Conservation (phyloP, 495 filamentous ascomycete species). For the Cercophora samala region DNA sequence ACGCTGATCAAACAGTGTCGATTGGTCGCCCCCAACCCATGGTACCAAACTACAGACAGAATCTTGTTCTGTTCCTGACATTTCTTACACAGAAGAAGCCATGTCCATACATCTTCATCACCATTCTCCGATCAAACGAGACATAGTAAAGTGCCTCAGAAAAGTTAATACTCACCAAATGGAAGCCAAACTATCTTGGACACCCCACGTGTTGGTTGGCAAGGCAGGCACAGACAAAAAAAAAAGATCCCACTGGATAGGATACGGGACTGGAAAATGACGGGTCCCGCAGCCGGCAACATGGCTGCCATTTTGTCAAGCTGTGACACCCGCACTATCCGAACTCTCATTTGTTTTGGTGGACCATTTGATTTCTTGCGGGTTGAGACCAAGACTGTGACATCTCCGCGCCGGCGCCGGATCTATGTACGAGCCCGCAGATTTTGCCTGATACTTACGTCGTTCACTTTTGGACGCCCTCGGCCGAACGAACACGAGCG, state of each 20-base stretch:
- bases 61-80: background rate
- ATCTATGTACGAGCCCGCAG: background rate
- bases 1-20: background rate
- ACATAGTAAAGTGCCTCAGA: background rate
- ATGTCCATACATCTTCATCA: background rate
- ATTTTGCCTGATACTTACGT: background rate
- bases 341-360: slow-evolving; percentile 5
- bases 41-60: background rate
- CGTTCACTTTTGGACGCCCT: background rate
- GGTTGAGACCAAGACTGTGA: background rate
- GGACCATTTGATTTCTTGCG: slow-evolving; percentile 9
- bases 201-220: background rate
- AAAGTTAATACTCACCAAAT: background rate
- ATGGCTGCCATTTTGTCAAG: background rate
- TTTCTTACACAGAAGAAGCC: background rate
- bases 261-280: background rate
- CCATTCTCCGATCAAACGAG: background rate
- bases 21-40: background rate
- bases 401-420: background rate
- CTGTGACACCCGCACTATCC: background rate
- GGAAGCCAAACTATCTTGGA: background rate
- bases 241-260: background rate
- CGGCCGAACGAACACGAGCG: slow-evolving; percentile 1
- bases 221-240: background rate
- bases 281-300: background rate